Evolutionary conservation across 2,329 filamentous ascomycete species (phyloP).

Genomic region (Ophiocordyceps camponoti-rufipedis): DNA sequence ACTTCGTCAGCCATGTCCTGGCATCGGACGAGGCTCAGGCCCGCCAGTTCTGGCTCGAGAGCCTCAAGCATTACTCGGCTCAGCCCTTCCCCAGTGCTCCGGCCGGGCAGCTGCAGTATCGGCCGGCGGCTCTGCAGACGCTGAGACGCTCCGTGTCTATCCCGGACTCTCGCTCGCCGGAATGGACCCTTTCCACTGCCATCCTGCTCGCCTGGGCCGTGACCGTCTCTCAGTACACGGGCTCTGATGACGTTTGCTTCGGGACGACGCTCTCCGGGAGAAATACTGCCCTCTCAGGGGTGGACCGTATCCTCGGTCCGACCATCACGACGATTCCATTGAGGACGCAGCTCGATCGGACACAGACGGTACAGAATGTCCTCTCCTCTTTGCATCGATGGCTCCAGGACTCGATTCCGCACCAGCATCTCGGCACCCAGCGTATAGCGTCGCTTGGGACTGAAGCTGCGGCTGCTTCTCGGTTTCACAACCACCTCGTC

Average conservation of each 20-base stretch:
- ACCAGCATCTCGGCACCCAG: constrained; percentile 7
- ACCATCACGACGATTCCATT: constrained; percentile 24
- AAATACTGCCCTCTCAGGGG: constrained; percentile 5
- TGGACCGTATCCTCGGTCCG: constrained; percentile 8
- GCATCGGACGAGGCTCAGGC: constrained; percentile 15
- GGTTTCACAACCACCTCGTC: constrained; percentile 12
- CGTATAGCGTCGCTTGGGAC: constrained; percentile 6
- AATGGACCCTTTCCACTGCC: constrained; percentile 10
- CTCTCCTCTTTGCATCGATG: constrained; percentile 4
- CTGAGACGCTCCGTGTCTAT: constrained; percentile 21
- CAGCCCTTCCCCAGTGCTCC: constrained; percentile 21
- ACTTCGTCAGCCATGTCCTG: constrained; percentile 25
- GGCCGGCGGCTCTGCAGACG: constrained; percentile 13
- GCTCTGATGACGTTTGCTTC: constrained; percentile 18
- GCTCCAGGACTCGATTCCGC: constrained; percentile 4
- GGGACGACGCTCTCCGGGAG: constrained; percentile 24
- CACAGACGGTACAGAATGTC: constrained; percentile 1
- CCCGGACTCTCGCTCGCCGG: background rate
- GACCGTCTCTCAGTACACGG: constrained; percentile 28
- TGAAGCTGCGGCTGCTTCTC: constrained; percentile 5
- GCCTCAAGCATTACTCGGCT: constrained; percentile 17
- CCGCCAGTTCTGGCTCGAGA: constrained; percentile 23
- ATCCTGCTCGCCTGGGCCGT: constrained; percentile 27
- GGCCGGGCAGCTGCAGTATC: constrained; percentile 22
- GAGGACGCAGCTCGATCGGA: constrained; percentile 15